Percentiles rank a stretch among this genome's conserved stretches.
Conservation (phyloP, 495 filamentous ascomycete species). For the Aspergillus panamensis region DNA sequence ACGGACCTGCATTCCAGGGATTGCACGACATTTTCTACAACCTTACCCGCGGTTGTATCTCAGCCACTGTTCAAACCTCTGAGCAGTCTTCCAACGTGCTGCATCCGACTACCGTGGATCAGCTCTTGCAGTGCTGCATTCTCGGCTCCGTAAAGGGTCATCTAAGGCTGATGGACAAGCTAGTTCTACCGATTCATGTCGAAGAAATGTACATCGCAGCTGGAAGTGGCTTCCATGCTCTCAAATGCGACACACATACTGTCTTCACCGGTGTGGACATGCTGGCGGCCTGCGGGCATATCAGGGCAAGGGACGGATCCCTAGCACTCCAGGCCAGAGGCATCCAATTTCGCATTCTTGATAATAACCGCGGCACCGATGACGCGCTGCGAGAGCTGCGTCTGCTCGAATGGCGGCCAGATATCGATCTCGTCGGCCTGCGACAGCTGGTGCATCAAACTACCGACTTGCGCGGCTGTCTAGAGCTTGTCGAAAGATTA, state of each 20-base stretch:
- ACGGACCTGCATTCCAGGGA: background rate
- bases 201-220: background rate
- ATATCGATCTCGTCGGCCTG: background rate
- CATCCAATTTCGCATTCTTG: background rate
- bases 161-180: background rate
- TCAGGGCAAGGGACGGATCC: background rate
- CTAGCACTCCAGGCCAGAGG: background rate
- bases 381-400: background rate
- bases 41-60: background rate
- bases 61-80: background rate
- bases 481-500: background rate
- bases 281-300: background rate
- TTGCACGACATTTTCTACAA: background rate
- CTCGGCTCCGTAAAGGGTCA: background rate
- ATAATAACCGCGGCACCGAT: background rate
- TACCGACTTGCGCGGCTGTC: background rate
- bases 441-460: background rate
- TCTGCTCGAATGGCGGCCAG: conserved; percentile 4
- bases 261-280: background rate
- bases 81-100: background rate
- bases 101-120: background rate
- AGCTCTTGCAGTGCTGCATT: background rate
- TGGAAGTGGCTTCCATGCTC: background rate
- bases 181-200: background rate
- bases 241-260: background rate